A percentile compares a stretch with the other conserved stretches of the same genome.
These are phyloP conservation scores for Pseudogymnoascus sp. DNA, from an alignment of 2,329 filamentous ascomycete genomes.

Conservation along the genomic window DNA sequence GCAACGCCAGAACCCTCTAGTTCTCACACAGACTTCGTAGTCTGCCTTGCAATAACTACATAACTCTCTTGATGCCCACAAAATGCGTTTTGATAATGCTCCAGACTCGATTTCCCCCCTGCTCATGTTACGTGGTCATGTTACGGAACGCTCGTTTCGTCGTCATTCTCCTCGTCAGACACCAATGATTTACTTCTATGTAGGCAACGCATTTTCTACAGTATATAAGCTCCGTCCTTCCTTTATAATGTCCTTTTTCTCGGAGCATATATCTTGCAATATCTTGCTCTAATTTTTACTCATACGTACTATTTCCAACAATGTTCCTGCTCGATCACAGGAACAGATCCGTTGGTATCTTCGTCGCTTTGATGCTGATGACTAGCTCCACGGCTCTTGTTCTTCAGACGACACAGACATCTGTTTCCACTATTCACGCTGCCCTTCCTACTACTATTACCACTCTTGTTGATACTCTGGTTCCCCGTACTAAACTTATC, in stretches of 20 bases:
- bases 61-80: neutral
- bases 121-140: neutral
- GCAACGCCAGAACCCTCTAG: neutral
- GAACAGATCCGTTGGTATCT: neutral
- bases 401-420: neutral
- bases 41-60: neutral
- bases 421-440: neutral
- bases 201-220: neutral
- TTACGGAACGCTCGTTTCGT: neutral
- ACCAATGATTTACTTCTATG: neutral
- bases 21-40: neutral
- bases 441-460: neutral
- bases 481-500: constrained; percentile 21
- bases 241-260: neutral
- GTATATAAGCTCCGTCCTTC: neutral
- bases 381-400: neutral
- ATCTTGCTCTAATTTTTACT: neutral
- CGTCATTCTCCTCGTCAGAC: neutral
- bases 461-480: neutral
- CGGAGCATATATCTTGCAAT: neutral
- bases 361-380: neutral
- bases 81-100: neutral
- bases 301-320: neutral
- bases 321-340: neutral
- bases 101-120: neutral